These are phyloP conservation scores for Pseudogymnoascus sp. DNA, from an alignment of 2,329 filamentous ascomycete genomes.

Conservation along the genomic window DNA sequence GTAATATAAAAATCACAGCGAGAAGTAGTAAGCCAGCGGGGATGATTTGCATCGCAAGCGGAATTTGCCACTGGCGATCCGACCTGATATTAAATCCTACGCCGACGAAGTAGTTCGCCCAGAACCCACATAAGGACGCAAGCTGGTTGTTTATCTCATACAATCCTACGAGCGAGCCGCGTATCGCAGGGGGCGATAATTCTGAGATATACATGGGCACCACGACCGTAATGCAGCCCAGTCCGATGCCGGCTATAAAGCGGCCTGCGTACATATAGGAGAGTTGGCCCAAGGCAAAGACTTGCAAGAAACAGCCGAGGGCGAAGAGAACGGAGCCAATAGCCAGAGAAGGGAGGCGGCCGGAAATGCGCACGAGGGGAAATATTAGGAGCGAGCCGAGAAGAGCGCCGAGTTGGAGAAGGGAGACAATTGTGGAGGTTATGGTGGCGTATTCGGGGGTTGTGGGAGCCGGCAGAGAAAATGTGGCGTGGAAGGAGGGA, in stretches of 20 bases:
- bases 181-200: conserved; percentile 22
- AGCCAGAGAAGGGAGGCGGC: conserved; percentile 1
- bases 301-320: not conserved
- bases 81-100: conserved; percentile 15
- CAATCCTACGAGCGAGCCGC: conserved; percentile 23
- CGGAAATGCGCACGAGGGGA: conserved; percentile 17
- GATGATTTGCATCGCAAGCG: conserved; percentile 30
- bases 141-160: conserved; percentile 26
- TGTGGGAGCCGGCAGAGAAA: conserved; percentile 19
- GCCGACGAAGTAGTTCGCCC: conserved; percentile 23
- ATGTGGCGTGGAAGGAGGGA: conserved; percentile 16
- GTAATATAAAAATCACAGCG: conserved; percentile 46
- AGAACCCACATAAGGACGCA: conserved; percentile 21
- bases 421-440: conserved; percentile 23
- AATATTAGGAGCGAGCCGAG: conserved; percentile 21
- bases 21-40: conserved; percentile 27
- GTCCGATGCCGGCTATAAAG: conserved; percentile 22
- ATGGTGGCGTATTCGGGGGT: conserved; percentile 20
- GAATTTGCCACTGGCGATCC: conserved; percentile 28
- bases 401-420: conserved; percentile 24
- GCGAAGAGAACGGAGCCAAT: not conserved
- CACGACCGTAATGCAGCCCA: conserved; percentile 22
- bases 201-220: conserved; percentile 26
- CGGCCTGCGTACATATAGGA: conserved; percentile 24
- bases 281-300: conserved; percentile 14